Evolutionary conservation across 2,329 filamentous ascomycete species (phyloP), one percentile per base, ranked within the genome.

Genomic region (Aspergillus vadensis): DNA sequence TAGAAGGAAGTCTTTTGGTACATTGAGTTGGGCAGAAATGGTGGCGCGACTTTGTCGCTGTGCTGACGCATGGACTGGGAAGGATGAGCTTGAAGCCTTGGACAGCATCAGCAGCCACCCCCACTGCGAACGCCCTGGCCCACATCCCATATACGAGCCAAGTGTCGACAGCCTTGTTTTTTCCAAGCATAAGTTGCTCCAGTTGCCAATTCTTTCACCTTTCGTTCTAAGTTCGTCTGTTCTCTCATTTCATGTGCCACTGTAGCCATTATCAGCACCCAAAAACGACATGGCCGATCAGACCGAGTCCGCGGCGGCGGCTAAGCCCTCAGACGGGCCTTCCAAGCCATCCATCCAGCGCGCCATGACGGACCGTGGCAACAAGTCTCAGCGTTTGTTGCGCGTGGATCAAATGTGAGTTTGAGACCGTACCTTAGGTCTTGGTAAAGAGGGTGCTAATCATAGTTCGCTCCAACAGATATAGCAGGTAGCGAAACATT

Each of bases 401-500:
- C 52, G 52, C 12, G 52, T 55, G 36, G 52, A 55, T 43, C 52
- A 55, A 9, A 55, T 55, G 52, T 55, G 32, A 55, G 52, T 14
- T 25, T 3, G n/a, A 21, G 25, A 9, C 5, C 5, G 44, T 43
- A 30, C 9, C 21, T 27, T 43, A 6, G 17, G 17, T 25, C 2
- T 8, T 9, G 12, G 14, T 30, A 10, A 2, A 3, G 4, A 6
- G 21, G 44, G 5, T 49, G 15, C 44, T 49, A 8, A 49, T 7
- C 9, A 15, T 8, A 10, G 14, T 19, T 49, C 4, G 44, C 7
- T n/a, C 6, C 23, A 30, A 49, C 23, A 49, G 44, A 49, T 49
- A 49, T 49, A 49, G 44, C 23, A 49, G 44, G 44, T 49, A 49
- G 39, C 39, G 39, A 36, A 14, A 5, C 32, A 36, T 36, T 15